phyloP scores from a whole-genome alignment of 768 basidiomycete genomes.

The Boletus patriciae region DNA sequence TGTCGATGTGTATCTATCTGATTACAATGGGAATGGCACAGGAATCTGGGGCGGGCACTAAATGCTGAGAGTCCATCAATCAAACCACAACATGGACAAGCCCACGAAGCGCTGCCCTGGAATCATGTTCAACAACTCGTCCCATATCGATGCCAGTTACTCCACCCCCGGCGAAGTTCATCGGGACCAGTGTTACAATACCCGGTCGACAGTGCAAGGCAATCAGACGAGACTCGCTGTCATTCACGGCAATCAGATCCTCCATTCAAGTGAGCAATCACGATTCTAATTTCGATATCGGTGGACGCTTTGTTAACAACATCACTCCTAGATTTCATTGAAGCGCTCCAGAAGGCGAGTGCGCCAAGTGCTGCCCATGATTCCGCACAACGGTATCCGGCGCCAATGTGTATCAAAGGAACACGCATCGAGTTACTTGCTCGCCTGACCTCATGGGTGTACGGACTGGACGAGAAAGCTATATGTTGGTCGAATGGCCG shows the following conservation, averaged over 20 bases:
- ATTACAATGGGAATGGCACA: too few relatives aligned
- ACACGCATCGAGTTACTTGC: conserved; percentile 21
- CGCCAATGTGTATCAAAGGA: conserved; percentile 23
- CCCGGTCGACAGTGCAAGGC: too few relatives aligned
- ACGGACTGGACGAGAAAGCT: conserved; percentile 5
- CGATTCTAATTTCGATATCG: background rate
- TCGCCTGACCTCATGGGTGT: conserved; percentile 15
- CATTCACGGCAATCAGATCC: conserved; percentile 20
- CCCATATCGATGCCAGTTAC: too few relatives aligned
- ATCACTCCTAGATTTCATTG: conserved; percentile 9
- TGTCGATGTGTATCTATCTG: background rate
- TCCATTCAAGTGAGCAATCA: conserved; percentile 9
- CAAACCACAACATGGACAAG: too few relatives aligned
- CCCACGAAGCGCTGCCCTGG: too few relatives aligned
- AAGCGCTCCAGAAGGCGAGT: conserved; percentile 15
- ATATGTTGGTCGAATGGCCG: conserved; percentile 28
- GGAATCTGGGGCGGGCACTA: too few relatives aligned
- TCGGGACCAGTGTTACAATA: too few relatives aligned
- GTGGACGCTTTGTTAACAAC: background rate
- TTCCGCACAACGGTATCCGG: conserved; percentile 20
- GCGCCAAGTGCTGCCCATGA: conserved; percentile 22
- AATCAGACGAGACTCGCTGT: background rate
- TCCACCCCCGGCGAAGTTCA: too few relatives aligned
- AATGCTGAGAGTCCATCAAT: too few relatives aligned
- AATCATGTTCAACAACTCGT: too few relatives aligned